Evolutionary conservation across 225 moss, liverwort and hornwort species (phyloP).

Genomic region (Takakia lepidozioides): DNA sequence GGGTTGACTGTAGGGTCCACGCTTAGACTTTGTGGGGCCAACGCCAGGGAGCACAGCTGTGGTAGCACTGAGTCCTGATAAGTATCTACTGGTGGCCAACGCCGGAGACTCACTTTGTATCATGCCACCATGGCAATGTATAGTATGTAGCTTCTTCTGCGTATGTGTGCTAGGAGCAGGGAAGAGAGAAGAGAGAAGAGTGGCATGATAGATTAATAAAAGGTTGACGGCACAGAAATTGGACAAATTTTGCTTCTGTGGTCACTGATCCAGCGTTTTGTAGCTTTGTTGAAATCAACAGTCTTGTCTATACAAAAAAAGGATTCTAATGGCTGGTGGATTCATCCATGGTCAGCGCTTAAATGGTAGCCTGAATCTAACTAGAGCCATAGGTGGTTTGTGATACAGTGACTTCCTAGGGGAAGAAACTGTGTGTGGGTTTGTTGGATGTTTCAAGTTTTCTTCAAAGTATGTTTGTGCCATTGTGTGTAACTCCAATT

Average conservation of each 20-base stretch:
- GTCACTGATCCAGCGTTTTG: too few species aligned
- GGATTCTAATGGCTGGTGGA: slow-evolving; percentile 36
- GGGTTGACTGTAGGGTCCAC: slow-evolving; percentile 43
- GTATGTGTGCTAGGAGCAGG: too few species aligned
- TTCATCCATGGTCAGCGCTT: slow-evolving; percentile 42
- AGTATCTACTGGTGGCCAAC: slow-evolving; percentile 42
- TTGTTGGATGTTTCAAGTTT: too few species aligned
- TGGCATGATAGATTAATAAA: too few species aligned
- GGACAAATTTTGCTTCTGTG: too few species aligned
- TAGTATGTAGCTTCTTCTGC: background rate
- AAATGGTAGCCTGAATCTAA: slow-evolving; percentile 51
- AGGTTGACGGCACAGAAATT: too few species aligned
- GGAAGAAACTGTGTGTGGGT: too few species aligned
- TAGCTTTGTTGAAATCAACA: too few species aligned
- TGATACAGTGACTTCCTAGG: too few species aligned
- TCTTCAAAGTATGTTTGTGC: too few species aligned
- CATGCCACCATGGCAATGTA: slow-evolving; percentile 45
- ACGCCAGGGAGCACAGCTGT: slow-evolving; percentile 57
- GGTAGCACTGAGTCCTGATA: slow-evolving; percentile 40
- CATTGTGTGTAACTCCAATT: too few species aligned
- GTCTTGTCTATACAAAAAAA: slow-evolving; percentile 37
- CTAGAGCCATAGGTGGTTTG: slow-evolving; percentile 48
- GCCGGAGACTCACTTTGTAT: slow-evolving; percentile 61
- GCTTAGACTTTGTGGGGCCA: slow-evolving; percentile 36
- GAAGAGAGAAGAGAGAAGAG: background rate